Conservation (phyloP, 352 stramenopile genomes). For the Phytophthora agathidicida region DNA sequence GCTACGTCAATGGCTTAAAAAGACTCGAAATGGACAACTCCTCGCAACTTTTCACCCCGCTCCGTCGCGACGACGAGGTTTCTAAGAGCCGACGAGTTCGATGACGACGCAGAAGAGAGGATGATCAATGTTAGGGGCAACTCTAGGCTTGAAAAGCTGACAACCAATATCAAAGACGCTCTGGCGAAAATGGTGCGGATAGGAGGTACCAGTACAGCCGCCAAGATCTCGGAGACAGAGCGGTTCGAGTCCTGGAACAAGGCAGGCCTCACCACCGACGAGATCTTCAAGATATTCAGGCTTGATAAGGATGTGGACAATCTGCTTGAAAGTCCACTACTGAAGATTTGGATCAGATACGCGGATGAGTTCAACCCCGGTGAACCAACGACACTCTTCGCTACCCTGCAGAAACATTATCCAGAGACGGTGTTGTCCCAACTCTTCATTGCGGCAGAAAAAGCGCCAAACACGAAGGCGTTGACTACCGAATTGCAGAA, state of each 20-base stretch:
- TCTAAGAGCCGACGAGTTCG: too few species aligned
- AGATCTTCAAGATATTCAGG: neutral
- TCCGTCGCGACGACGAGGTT: too few species aligned
- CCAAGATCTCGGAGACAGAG: too few species aligned
- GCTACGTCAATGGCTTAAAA: too few species aligned
- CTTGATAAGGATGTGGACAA: neutral
- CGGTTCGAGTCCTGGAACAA: neutral
- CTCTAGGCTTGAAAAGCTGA: too few species aligned
- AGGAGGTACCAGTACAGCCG: too few species aligned
- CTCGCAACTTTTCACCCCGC: too few species aligned
- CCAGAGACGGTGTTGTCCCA: neutral
- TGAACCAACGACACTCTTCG: neutral
- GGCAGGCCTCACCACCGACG: neutral
- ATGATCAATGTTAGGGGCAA: too few species aligned
- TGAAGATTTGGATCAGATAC: neutral
- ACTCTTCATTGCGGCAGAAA: neutral
- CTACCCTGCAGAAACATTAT: neutral
- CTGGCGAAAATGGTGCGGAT: too few species aligned
- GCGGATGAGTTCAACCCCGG: neutral
- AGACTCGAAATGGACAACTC: too few species aligned
- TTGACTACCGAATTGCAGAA: neutral
- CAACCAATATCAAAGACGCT: too few species aligned
- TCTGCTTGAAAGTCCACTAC: neutral
- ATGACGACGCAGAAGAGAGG: too few species aligned
- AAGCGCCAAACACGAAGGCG: neutral